phyloP scores from a whole-genome alignment of 2,329 filamentous ascomycete species.

The Coniochaeta sp. region DNA sequence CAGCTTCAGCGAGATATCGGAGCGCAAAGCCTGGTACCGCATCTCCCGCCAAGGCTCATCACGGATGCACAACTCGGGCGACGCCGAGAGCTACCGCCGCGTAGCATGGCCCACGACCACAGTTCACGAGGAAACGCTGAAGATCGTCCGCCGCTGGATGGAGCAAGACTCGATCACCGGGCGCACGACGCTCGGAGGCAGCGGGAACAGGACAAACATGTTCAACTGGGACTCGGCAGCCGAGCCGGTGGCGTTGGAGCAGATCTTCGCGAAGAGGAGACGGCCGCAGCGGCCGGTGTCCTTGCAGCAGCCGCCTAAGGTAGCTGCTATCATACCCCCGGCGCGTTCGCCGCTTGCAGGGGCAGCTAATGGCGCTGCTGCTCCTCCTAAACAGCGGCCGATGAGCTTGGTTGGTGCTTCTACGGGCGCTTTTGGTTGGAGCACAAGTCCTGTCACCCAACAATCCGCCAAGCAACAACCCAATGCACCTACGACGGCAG shows the following conservation, averaged over 20 bases:
- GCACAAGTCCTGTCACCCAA: slow-evolving; percentile 7
- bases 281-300: slow-evolving; percentile 18
- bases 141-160: slow-evolving; percentile 59
- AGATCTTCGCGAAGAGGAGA: slow-evolving; percentile 31
- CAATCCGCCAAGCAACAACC: neutral
- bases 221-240: slow-evolving; percentile 57
- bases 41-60: slow-evolving; percentile 54
- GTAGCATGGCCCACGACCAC: slow-evolving; percentile 51
- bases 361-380: too few relatives aligned
- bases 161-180: slow-evolving; percentile 55
- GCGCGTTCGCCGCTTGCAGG: neutral
- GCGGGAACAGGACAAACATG: slow-evolving; percentile 36
- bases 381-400: slow-evolving; percentile 9
- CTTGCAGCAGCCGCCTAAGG: slow-evolving; percentile 10
- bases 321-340: neutral
- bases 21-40: slow-evolving; percentile 60
- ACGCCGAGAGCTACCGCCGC: slow-evolving; percentile 53
- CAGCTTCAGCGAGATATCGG: slow-evolving; percentile 44
- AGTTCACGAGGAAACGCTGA: slow-evolving; percentile 45
- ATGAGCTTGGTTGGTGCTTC: slow-evolving; percentile 10
- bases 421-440: slow-evolving; percentile 17
- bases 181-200: slow-evolving; percentile 36
- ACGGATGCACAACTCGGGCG: slow-evolving; percentile 47
- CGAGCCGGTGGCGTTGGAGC: slow-evolving; percentile 40
- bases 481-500: neutral